These are phyloP conservation scores for Kitagawia praeruptora DNA, from an alignment of 129 eudicot species.

Conservation along the genomic window DNA sequence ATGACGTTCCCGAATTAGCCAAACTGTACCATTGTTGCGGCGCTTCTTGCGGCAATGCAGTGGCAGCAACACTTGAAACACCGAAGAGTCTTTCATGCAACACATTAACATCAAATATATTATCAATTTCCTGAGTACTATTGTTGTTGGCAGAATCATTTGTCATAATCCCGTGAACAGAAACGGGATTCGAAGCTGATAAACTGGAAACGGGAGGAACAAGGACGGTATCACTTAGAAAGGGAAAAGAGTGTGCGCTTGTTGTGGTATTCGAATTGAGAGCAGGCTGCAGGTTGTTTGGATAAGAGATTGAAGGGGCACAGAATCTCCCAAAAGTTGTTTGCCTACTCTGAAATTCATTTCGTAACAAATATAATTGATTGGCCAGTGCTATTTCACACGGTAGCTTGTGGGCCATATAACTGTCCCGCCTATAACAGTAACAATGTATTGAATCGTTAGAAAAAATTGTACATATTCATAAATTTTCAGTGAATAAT, in stretches of 20 bases:
- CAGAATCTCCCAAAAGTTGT: neutral
- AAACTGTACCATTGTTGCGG: neutral
- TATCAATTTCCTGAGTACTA: neutral
- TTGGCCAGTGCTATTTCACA: neutral
- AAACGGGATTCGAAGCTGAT: neutral
- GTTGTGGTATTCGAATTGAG: neutral
- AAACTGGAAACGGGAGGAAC: neutral
- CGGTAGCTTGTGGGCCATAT: neutral
- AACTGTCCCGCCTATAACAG: neutral
- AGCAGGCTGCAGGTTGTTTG: neutral
- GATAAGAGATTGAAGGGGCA: neutral
- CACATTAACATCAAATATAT: neutral
- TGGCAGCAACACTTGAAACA: neutral
- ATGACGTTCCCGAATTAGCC: neutral
- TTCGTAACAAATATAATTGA: no score
- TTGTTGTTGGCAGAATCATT: neutral
- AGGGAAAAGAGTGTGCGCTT: neutral
- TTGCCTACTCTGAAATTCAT: neutral
- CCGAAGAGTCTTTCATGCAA: neutral
- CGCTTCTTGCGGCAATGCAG: neutral
- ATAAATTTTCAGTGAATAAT: no score
- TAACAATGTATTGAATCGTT: neutral
- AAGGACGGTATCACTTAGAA: neutral
- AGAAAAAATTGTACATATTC: neutral
- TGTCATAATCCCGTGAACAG: neutral